phyloP scores from a whole-genome alignment of 2,329 filamentous ascomycete genomes.

The Mollisia scopiformis region DNA sequence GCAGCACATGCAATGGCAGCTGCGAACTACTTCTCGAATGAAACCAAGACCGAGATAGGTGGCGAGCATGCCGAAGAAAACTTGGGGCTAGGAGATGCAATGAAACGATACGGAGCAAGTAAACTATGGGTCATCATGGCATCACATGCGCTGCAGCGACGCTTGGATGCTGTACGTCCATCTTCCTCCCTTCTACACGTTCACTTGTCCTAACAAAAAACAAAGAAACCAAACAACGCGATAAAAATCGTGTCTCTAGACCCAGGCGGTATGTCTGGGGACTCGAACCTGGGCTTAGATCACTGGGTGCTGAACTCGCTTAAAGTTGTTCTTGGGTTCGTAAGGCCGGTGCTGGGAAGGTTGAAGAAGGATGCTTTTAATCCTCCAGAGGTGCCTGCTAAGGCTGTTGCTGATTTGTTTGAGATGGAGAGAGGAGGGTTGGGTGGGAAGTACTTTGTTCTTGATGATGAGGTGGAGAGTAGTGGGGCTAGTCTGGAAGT shows the following conservation, averaged over 20 bases:
- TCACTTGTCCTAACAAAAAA: not conserved
- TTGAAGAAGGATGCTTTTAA: conserved; percentile 4
- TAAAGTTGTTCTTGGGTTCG: not conserved
- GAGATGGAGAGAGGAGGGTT: not conserved
- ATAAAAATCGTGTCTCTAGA: not conserved
- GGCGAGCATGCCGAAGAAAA: not conserved
- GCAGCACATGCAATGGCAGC: not conserved
- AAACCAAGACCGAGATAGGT: not conserved
- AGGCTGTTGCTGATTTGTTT: conserved; percentile 7
- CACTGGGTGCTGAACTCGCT: conserved; percentile 1
- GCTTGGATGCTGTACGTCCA: not conserved
- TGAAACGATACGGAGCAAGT: conserved; percentile 9
- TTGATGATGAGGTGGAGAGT: conserved; percentile 3
- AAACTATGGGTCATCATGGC: conserved; percentile 6
- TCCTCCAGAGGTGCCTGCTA: conserved; percentile 8
- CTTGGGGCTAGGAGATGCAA: not conserved
- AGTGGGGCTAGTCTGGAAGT: not conserved
- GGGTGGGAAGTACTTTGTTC: conserved; percentile 7
- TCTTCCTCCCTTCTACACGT: not conserved
- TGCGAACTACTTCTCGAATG: not conserved
- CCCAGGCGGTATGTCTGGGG: conserved; percentile 7
- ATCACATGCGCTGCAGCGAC: not conserved
- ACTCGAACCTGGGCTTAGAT: not conserved
- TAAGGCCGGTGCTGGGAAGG: not conserved
- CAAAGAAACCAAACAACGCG: not conserved